Conservation (phyloP, 306 rosid genomes). For the Trifolium pratense region DNA sequence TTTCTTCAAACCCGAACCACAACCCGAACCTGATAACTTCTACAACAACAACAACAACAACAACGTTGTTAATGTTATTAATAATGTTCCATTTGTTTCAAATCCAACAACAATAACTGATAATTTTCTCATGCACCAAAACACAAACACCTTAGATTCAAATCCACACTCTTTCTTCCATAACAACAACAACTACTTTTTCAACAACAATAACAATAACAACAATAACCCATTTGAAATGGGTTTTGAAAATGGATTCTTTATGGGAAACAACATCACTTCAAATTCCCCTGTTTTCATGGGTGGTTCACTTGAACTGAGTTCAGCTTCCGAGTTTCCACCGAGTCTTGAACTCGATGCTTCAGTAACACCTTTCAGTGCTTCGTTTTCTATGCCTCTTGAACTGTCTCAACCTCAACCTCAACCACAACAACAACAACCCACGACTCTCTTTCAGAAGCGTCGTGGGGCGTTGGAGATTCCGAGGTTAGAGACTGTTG, state of each 20-base stretch:
- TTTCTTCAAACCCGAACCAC: constrained; percentile 78
- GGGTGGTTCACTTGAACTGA: constrained; percentile 50
- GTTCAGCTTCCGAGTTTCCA: constrained; percentile 55
- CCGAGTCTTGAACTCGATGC: constrained; percentile 52
- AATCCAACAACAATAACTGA: constrained; percentile 33
- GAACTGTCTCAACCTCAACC: constrained; percentile 54
- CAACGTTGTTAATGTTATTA: background rate
- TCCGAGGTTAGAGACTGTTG: constrained; percentile 50
- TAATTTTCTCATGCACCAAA: constrained; percentile 55
- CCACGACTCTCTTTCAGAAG: constrained; percentile 85
- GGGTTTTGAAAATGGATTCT: constrained; percentile 56
- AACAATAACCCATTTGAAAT: constrained; percentile 53
- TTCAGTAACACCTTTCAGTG: constrained; percentile 28
- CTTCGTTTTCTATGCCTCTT: constrained; percentile 58
- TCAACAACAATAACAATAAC: constrained; percentile 15
- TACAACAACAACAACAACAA: background rate
- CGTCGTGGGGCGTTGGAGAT: constrained; percentile 56
- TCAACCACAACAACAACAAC: background rate
- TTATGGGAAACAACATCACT: constrained; percentile 35
- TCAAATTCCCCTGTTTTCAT: constrained; percentile 51
- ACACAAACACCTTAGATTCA: constrained; percentile 45
- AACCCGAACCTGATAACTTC: constrained; percentile 59
- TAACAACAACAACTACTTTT: constrained; percentile 7
- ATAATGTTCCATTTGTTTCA: constrained; percentile 37
- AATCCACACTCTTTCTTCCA: constrained; percentile 53